These are phyloP conservation scores for Lignosus rhinocerotis DNA, from an alignment of 1,284 basidiomycete genomes.

Conservation along the genomic window DNA sequence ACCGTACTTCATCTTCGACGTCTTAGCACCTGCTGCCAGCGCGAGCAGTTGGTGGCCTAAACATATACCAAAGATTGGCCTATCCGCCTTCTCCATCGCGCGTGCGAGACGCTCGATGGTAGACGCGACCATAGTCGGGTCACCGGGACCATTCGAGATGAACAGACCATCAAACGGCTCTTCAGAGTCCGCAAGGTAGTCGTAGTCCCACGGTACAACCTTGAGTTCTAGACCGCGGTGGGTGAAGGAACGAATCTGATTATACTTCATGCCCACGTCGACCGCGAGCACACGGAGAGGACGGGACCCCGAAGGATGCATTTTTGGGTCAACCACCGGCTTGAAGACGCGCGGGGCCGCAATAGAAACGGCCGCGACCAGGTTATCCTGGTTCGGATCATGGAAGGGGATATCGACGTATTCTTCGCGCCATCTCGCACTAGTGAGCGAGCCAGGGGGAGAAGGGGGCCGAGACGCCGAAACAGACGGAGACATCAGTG, in stretches of 20 bases:
- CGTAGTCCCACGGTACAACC: slow-evolving; percentile 97
- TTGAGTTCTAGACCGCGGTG: slow-evolving; percentile 94
- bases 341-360: slow-evolving; percentile 71
- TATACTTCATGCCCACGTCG: slow-evolving; percentile 99
- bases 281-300: slow-evolving; percentile 86
- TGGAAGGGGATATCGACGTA: slow-evolving; percentile 83
- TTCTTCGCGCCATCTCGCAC: slow-evolving; percentile 70
- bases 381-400: slow-evolving; percentile 89
- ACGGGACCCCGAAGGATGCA: slow-evolving; percentile 80
- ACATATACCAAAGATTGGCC: slow-evolving; percentile 98
- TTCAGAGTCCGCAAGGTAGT: slow-evolving; percentile 75
- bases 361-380: slow-evolving; percentile 90
- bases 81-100: slow-evolving; percentile 73
- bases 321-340: slow-evolving; percentile 53
- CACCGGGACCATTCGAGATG: slow-evolving; percentile 97
- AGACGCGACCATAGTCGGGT: slow-evolving; percentile 83
- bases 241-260: slow-evolving; percentile 97
- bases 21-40: slow-evolving; percentile 90
- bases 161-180: slow-evolving; percentile 95
- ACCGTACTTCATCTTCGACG: slow-evolving; percentile 99
- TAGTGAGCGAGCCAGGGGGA: slow-evolving; percentile 39
- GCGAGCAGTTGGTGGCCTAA: slow-evolving; percentile 97
- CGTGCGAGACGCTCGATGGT: slow-evolving; percentile 76
- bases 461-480: slow-evolving; percentile 56
- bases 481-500: slow-evolving; percentile 34